Conservation (phyloP, 352 stramenopile species). For the Peronospora destructor region DNA sequence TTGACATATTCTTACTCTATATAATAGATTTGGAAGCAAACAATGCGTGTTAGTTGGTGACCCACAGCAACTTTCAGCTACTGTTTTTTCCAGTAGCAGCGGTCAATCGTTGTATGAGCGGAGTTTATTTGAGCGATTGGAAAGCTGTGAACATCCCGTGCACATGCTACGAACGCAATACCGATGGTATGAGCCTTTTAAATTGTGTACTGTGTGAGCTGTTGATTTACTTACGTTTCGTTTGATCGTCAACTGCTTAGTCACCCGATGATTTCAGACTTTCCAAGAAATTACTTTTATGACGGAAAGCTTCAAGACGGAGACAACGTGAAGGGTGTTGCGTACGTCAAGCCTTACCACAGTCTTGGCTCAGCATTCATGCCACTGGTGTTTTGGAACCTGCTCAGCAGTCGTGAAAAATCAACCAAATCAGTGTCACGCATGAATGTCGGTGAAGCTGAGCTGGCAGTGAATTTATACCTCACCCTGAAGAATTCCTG, state of each 20-base stretch:
- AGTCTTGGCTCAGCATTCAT: slow-evolving; percentile 62
- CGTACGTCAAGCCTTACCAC: slow-evolving; percentile 76
- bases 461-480: slow-evolving; percentile 85
- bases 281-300: slow-evolving; percentile 83
- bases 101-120: slow-evolving; percentile 84
- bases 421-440: slow-evolving; percentile 68
- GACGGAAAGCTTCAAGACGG: slow-evolving; percentile 77
- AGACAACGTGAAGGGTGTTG: slow-evolving; percentile 59
- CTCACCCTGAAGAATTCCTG: slow-evolving; percentile 81
- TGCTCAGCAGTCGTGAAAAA: slow-evolving; percentile 70
- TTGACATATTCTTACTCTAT: background rate
- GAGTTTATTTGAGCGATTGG: slow-evolving; percentile 89
- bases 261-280: slow-evolving; percentile 78
- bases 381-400: slow-evolving; percentile 83
- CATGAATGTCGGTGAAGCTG: slow-evolving; percentile 71
- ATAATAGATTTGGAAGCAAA: slow-evolving; percentile 71
- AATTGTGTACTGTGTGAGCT: background rate
- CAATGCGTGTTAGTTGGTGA: slow-evolving; percentile 91
- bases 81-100: slow-evolving; percentile 86
- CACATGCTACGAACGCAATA: slow-evolving; percentile 88
- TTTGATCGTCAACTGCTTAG: slow-evolving; percentile 23
- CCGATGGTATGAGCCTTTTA: slow-evolving; percentile 37
- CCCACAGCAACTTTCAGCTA: slow-evolving; percentile 90
- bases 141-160: slow-evolving; percentile 81
- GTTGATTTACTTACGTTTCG: slow-evolving; percentile 7